Evolutionary conservation across 2,329 filamentous ascomycete species (phyloP).

Genomic region (Fusarium lateritium): DNA sequence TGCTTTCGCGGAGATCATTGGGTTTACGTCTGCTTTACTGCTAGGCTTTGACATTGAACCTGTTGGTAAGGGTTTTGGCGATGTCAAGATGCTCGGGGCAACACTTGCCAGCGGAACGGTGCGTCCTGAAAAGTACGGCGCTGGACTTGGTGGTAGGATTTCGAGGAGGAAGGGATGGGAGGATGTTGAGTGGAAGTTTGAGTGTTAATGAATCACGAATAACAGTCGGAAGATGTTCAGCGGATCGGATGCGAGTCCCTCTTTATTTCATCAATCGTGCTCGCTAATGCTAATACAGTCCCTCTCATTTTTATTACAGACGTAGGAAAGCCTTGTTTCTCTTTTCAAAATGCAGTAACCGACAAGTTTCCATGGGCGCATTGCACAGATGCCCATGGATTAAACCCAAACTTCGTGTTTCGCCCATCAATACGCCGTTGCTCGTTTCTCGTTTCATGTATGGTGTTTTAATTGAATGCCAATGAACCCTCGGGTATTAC

Average conservation of each 20-base stretch:
- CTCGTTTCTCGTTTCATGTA: neutral
- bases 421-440: neutral
- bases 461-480: neutral
- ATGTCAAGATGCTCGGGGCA: constrained; percentile 36
- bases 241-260: neutral
- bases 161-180: constrained; percentile 34
- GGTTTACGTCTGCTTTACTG: constrained; percentile 49
- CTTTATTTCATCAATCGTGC: constrained; percentile 13
- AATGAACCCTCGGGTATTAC: too few species aligned
- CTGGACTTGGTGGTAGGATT: constrained; percentile 37
- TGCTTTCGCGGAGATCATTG: constrained; percentile 54
- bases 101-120: constrained; percentile 37
- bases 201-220: constrained; percentile 23
- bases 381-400: neutral
- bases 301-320: constrained; percentile 9
- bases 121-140: constrained; percentile 37
- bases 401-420: neutral
- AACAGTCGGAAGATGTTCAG: neutral
- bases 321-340: constrained; percentile 20
- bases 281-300: constrained; percentile 24
- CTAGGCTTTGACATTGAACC: constrained; percentile 52
- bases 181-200: constrained; percentile 40
- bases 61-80: constrained; percentile 31
- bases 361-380: neutral
- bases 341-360: neutral